Conservation (phyloP, 2,329 filamentous ascomycete genomes). For the Calonectria pauciramosa region DNA sequence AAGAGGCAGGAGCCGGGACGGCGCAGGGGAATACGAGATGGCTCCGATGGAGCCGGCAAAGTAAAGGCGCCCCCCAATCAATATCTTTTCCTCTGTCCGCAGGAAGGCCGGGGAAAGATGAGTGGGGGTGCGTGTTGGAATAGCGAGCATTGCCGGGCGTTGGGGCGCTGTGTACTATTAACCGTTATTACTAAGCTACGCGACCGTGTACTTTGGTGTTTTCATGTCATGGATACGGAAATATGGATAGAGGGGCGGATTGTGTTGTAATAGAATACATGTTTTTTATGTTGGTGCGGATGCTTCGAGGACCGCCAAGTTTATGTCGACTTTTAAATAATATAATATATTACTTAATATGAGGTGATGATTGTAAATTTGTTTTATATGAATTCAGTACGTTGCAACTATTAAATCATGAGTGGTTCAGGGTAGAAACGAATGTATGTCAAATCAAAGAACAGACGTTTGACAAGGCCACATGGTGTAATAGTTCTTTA, state of each 20-base stretch:
- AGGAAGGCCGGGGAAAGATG: background rate
- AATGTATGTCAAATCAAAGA: no score
- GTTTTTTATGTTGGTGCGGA: background rate
- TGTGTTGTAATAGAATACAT: constrained; percentile 17
- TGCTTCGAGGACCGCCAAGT: background rate
- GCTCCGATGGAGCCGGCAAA: constrained; percentile 50
- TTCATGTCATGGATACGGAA: constrained; percentile 15
- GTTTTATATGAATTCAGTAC: no score
- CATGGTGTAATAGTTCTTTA: no score
- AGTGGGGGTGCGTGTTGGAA: constrained; percentile 29
- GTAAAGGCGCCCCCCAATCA: constrained; percentile 30
- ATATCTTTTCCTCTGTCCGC: background rate
- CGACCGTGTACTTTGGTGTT: constrained; percentile 10
- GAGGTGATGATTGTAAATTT: no score
- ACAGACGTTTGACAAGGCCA: no score
- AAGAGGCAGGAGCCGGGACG: constrained; percentile 67
- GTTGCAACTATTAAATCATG: no score
- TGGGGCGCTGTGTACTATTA: constrained; percentile 35
- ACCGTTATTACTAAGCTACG: constrained; percentile 15
- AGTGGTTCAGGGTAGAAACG: no score
- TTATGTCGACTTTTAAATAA: background rate
- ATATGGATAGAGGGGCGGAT: background rate
- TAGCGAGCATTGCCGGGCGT: constrained; percentile 55
- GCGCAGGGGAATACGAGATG: constrained; percentile 76
- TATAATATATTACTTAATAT: background rate